Conservation (phyloP, 441 rosid genomes). For the Adansonia gregorii region DNA sequence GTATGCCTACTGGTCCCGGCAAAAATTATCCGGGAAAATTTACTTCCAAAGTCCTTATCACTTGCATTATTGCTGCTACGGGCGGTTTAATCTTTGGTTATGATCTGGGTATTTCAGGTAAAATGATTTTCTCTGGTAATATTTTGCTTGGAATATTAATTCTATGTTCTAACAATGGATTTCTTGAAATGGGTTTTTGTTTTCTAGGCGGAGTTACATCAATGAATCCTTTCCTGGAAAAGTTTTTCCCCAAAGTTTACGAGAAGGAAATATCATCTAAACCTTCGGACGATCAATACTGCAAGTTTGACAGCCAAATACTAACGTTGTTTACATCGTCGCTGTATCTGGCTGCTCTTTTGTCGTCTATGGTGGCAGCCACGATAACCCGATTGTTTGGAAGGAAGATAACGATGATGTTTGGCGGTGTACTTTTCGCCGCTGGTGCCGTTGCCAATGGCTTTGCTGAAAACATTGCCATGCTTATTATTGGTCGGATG, state of each 20-base stretch:
- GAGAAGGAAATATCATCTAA: slow-evolving; percentile 42
- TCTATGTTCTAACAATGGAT: background rate
- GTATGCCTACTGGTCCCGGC: slow-evolving; percentile 40
- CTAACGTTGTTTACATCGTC: slow-evolving; percentile 87
- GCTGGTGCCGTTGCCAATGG: slow-evolving; percentile 74
- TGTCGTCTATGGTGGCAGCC: slow-evolving; percentile 61
- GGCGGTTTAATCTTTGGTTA: slow-evolving; percentile 94
- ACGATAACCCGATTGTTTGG: slow-evolving; percentile 55
- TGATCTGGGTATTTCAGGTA: slow-evolving; percentile 86
- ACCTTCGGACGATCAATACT: slow-evolving; percentile 58
- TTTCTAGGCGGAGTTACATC: slow-evolving; percentile 83
- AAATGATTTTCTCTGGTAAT: background rate
- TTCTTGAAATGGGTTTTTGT: background rate
- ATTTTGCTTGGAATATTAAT: background rate
- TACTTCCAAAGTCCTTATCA: slow-evolving; percentile 63
- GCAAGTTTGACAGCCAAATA: slow-evolving; percentile 65
- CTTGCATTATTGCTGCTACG: slow-evolving; percentile 84
- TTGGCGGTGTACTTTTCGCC: slow-evolving; percentile 68
- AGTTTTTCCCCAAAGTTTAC: slow-evolving; percentile 71
- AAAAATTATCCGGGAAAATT: slow-evolving; percentile 83
- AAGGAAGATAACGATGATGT: slow-evolving; percentile 61
- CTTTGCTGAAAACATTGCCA: slow-evolving; percentile 56
- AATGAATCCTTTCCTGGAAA: slow-evolving; percentile 65
- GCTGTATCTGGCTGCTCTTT: slow-evolving; percentile 72
- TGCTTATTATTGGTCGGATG: slow-evolving; percentile 79